phyloP scores from a whole-genome alignment of 345 rosid species.

The Kernera saxatilis region DNA sequence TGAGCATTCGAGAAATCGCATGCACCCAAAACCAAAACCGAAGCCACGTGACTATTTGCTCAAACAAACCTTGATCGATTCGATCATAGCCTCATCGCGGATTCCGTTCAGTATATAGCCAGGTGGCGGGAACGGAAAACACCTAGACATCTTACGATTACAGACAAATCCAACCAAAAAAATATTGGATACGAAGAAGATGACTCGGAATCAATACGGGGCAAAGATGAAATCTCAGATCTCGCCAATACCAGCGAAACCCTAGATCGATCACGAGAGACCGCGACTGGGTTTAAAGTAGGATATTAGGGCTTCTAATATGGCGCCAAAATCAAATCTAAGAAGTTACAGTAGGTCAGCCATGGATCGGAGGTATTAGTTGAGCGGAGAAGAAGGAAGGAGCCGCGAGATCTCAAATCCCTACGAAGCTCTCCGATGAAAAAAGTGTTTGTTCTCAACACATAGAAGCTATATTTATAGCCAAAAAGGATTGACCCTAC shows the following conservation, averaged over 20 bases:
- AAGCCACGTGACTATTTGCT: slow-evolving; percentile 23
- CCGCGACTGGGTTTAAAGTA: background rate
- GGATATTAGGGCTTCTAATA: background rate
- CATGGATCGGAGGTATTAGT: background rate
- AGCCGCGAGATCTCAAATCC: slow-evolving; percentile 12
- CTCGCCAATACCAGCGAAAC: slow-evolving; percentile 7
- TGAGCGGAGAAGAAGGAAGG: slow-evolving; percentile 3
- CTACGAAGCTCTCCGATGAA: slow-evolving; percentile 18
- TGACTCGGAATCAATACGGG: background rate
- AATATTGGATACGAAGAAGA: background rate
- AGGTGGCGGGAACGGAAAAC: slow-evolving; percentile 55
- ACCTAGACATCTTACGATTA: slow-evolving; percentile 52
- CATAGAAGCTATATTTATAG: slow-evolving; percentile 9
- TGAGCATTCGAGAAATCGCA: slow-evolving; percentile 25
- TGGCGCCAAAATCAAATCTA: slow-evolving; percentile 11
- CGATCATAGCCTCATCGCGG: slow-evolving; percentile 40
- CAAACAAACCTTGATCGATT: slow-evolving; percentile 63
- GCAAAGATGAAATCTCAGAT: slow-evolving; percentile 23
- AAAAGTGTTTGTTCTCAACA: background rate
- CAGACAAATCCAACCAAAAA: background rate
- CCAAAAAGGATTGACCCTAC: slow-evolving; percentile 11
- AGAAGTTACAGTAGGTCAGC: background rate
- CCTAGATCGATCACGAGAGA: slow-evolving; percentile 27
- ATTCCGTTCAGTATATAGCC: slow-evolving; percentile 36
- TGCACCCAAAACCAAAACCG: background rate